Conservation (phyloP, 352 stramenopile species). For the Pythium folliculosum region DNA sequence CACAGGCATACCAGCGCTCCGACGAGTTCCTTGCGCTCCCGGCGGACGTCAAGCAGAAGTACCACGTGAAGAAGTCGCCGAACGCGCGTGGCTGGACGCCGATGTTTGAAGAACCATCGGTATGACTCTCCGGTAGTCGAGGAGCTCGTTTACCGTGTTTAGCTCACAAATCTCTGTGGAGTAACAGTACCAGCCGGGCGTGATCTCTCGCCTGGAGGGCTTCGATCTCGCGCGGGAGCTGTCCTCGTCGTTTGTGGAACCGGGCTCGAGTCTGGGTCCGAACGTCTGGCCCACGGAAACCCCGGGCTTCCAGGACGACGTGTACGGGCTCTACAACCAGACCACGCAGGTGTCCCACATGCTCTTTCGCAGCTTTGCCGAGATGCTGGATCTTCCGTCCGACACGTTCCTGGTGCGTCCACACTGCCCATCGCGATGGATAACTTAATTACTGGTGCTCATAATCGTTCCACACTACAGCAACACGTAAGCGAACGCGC, state of each 20-base stretch:
- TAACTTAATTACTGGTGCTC: background rate
- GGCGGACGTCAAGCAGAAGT: constrained; percentile 63
- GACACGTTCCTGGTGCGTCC: constrained; percentile 61
- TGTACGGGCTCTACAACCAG: constrained; percentile 73
- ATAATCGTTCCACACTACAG: constrained; percentile 19
- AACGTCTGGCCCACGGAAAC: constrained; percentile 77
- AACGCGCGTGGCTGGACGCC: constrained; percentile 80
- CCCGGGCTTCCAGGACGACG: constrained; percentile 60
- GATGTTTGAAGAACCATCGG: constrained; percentile 83
- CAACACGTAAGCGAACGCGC: constrained; percentile 70
- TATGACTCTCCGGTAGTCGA: constrained; percentile 17
- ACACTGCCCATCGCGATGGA: background rate
- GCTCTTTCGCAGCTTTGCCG: constrained; percentile 75
- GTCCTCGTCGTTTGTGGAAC: constrained; percentile 50
- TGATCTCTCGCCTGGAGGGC: constrained; percentile 74
- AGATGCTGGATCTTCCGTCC: constrained; percentile 67
- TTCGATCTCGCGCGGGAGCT: constrained; percentile 75
- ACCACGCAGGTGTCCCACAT: constrained; percentile 66
- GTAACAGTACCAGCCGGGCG: constrained; percentile 70
- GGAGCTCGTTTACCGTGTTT: background rate
- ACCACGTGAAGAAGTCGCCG: constrained; percentile 74
- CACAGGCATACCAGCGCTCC: constrained; percentile 54
- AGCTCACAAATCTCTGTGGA: background rate
- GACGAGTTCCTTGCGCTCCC: constrained; percentile 76
- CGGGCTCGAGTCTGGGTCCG: constrained; percentile 67